Percentiles rank a stretch among this genome's conserved stretches.
Conservation (phyloP, 2,329 filamentous ascomycete species). For the Paradendryphiella salina region DNA sequence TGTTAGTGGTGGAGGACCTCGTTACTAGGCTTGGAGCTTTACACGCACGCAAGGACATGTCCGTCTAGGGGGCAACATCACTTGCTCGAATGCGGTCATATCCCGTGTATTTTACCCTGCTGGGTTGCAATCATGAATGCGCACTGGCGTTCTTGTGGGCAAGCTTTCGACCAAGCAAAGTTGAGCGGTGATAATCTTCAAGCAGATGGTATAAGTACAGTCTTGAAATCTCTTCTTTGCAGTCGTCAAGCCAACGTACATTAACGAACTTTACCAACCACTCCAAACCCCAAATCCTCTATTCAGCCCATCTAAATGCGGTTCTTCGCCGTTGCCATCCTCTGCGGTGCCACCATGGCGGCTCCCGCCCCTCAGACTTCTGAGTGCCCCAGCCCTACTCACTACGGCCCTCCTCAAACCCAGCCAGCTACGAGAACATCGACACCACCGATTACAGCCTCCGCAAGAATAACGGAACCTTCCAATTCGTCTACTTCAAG, state of each 20-base stretch:
- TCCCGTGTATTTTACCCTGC: no score
- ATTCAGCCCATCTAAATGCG: conserved; percentile 18
- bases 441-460: conserved; percentile 24
- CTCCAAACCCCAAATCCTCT: conserved; percentile 2
- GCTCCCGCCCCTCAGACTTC: conserved; percentile 21
- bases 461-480: conserved; percentile 23
- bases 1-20: no score
- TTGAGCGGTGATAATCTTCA: background rate
- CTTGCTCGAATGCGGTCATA: no score
- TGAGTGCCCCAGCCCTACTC: no score
- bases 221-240: background rate
- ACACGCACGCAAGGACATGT: no score
- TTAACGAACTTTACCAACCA: background rate
- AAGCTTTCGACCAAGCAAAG: background rate
- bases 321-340: conserved; percentile 25
- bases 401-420: conserved; percentile 3
- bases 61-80: no score
- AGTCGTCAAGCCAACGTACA: conserved; percentile 1
- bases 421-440: conserved; percentile 25
- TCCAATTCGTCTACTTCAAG: conserved; percentile 28
- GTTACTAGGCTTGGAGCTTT: no score
- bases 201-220: background rate
- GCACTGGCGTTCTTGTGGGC: background rate
- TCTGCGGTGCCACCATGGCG: conserved; percentile 25
- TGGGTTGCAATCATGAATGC: background rate